phyloP scores from a whole-genome alignment of 805 yeast genomes.

The Tetrapisispora phaffii region DNA sequence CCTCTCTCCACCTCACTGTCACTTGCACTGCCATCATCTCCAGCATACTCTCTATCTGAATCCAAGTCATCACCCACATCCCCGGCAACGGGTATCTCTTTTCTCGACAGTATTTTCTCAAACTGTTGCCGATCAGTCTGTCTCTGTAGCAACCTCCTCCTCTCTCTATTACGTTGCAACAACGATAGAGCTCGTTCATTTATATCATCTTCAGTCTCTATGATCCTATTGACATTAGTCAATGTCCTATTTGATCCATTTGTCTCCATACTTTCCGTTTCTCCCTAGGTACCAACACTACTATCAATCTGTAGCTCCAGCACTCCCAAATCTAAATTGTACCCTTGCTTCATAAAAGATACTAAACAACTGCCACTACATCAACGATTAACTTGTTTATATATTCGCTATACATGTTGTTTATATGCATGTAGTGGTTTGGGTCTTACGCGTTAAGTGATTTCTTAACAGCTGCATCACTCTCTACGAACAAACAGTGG shows the following conservation, averaged over 20 bases:
- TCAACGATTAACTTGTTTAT: no score
- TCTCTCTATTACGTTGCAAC: constrained; percentile 24
- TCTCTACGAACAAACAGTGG: no score
- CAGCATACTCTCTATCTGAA: constrained; percentile 8
- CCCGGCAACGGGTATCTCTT: neutral
- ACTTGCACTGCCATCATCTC: neutral
- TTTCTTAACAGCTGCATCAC: no score
- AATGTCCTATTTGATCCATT: constrained; percentile 10
- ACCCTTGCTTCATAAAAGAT: no score
- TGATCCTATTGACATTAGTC: constrained; percentile 13
- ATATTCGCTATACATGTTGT: no score
- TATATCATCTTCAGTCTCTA: constrained; percentile 17
- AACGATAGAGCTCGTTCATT: constrained; percentile 24
- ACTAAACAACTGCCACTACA: no score
- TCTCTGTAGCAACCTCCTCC: constrained; percentile 15
- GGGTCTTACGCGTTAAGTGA: no score
- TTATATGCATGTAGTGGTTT: no score
- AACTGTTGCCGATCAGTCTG: constrained; percentile 4
- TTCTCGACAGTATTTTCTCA: neutral
- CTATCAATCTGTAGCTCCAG: no score
- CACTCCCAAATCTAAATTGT: no score
- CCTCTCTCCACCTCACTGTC: constrained; percentile 6
- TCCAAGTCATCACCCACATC: neutral
- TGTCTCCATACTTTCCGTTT: constrained; percentile 1
- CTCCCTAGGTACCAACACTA: no score